phyloP scores from a whole-genome alignment of 2,329 filamentous ascomycete species.

The Botrytis squamosa region DNA sequence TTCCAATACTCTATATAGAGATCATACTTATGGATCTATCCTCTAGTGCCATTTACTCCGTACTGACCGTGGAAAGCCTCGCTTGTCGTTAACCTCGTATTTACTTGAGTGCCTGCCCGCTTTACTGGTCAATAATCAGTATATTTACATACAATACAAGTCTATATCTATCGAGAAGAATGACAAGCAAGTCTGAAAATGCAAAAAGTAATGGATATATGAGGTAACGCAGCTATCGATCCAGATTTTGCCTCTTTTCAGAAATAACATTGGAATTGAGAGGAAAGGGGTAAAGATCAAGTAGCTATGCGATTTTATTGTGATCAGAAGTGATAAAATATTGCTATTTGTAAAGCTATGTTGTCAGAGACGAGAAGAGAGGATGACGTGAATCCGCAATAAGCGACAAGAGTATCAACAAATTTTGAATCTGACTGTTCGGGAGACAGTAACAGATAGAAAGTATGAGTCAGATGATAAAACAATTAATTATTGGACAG shows the following conservation, averaged over 20 bases:
- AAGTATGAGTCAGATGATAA: neutral
- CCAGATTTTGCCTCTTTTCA: neutral
- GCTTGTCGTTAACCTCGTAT: neutral
- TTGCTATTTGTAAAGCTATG: neutral
- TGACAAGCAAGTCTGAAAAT: neutral
- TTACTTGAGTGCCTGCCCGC: neutral
- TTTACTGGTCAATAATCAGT: neutral
- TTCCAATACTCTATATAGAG: neutral
- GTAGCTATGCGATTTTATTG: neutral
- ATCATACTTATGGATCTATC: neutral
- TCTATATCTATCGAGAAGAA: neutral
- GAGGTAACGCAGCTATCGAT: neutral
- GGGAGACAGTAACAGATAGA: neutral
- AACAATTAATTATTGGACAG: fast-evolving
- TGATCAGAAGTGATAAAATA: neutral
- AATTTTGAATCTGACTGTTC: neutral
- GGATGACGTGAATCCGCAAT: neutral
- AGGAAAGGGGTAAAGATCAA: neutral
- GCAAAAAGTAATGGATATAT: fast-evolving
- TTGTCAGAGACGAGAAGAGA: neutral
- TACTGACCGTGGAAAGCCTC: neutral
- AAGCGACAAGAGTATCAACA: neutral
- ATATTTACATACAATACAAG: neutral
- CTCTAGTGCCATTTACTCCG: neutral
- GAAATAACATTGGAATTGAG: fast-evolving